phyloP scores from a whole-genome alignment of 23 red algal species.

The Chondrus crispus region DNA sequence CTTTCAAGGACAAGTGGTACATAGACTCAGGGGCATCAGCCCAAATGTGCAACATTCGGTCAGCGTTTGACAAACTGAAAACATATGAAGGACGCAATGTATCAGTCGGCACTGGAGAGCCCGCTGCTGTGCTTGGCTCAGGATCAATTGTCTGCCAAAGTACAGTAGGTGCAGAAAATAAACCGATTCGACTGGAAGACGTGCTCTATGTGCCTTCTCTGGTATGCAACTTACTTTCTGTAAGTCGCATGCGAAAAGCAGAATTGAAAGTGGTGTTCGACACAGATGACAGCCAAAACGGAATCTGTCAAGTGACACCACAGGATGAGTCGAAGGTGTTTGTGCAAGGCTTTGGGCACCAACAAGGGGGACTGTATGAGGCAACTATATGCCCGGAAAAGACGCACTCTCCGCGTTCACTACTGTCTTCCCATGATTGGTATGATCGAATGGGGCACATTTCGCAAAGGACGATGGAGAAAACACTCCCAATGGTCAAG shows the following conservation, averaged over 20 bases:
- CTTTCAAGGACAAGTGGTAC: neutral
- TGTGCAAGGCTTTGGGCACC: neutral
- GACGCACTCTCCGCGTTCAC: no score
- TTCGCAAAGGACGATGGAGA: neutral
- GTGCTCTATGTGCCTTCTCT: neutral
- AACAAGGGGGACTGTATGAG: neutral
- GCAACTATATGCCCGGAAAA: no score
- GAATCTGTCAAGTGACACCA: neutral
- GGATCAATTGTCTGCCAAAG: no score
- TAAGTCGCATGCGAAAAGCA: neutral
- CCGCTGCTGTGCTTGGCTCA: no score
- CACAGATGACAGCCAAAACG: neutral
- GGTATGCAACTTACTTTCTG: neutral
- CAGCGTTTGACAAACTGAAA: neutral
- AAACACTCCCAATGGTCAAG: neutral
- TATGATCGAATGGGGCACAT: no score
- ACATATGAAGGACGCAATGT: no score
- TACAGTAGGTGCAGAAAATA: no score
- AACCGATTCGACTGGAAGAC: neutral
- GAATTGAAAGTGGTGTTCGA: neutral
- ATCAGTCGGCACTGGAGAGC: no score
- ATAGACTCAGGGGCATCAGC: neutral
- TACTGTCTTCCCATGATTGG: no score
- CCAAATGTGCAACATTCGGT: neutral
- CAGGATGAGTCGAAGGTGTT: neutral